These are phyloP conservation scores for Aspergillus incahuasiensis DNA, from an alignment of 495 filamentous ascomycete species.

Conservation along the genomic window DNA sequence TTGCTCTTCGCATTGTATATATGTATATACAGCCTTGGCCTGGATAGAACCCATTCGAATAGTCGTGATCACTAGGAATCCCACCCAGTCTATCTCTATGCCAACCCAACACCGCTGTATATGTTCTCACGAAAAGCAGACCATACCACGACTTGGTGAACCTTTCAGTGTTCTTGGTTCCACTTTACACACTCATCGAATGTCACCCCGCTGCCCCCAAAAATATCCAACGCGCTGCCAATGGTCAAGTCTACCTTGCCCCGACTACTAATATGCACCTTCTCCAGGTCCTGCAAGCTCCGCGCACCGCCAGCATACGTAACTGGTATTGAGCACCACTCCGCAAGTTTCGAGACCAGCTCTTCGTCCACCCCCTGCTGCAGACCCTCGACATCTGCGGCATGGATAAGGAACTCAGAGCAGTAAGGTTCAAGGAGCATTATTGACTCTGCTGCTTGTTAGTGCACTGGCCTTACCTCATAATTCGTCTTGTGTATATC, in stretches of 20 bases:
- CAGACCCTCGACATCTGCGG: constrained; percentile 96
- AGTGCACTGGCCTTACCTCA: constrained; percentile 4
- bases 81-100: neutral
- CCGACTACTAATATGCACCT: constrained; percentile 67
- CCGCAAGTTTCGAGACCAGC: constrained; percentile 67
- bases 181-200: constrained; percentile 86
- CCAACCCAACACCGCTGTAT: neutral
- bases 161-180: constrained; percentile 57
- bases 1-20: neutral
- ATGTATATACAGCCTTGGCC: constrained; percentile 2
- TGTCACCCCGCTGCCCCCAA: constrained; percentile 79
- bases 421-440: constrained; percentile 78
- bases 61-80: neutral
- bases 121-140: neutral
- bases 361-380: constrained; percentile 86
- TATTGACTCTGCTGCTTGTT: constrained; percentile 62
- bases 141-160: neutral
- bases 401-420: constrained; percentile 94
- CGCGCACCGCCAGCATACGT: constrained; percentile 96
- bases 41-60: neutral
- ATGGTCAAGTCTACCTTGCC: constrained; percentile 92
- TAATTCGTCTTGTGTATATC: too few species aligned
- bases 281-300: constrained; percentile 70
- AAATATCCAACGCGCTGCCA: constrained; percentile 92
- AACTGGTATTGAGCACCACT: constrained; percentile 86